Conservation (phyloP, 257 asterid genomes). For the Galeopsis tetrahit region DNA sequence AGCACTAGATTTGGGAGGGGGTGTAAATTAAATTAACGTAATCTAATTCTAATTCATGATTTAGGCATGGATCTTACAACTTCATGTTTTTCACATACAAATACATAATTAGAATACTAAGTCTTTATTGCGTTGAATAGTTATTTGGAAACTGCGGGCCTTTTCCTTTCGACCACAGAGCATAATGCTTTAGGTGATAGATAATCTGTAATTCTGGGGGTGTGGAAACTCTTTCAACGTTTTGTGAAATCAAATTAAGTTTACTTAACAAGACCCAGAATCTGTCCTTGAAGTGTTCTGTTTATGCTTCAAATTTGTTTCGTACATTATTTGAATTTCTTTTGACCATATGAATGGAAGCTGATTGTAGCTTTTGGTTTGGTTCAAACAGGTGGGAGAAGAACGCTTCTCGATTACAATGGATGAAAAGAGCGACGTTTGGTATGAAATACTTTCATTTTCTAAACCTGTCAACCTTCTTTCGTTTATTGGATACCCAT, state of each 20-base stretch:
- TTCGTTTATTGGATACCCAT: slow-evolving; percentile 78
- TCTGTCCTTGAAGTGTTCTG: neutral
- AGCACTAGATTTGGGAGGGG: neutral
- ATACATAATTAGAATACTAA: too few relatives aligned
- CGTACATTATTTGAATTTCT: neutral
- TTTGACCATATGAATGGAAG: neutral
- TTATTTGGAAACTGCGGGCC: too few relatives aligned
- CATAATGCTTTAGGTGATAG: too few relatives aligned
- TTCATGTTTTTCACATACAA: too few relatives aligned
- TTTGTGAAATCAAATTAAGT: neutral
- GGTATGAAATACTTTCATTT: slow-evolving; percentile 87
- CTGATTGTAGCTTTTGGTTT: slow-evolving; percentile 28
- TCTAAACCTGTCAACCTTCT: slow-evolving; percentile 84
- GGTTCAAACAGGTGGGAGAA: slow-evolving; percentile 82
- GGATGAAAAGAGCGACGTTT: slow-evolving; percentile 79
- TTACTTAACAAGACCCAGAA: neutral
- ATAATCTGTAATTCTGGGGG: too few relatives aligned
- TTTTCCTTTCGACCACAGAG: too few relatives aligned
- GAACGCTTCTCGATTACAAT: slow-evolving; percentile 88
- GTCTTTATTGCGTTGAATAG: too few relatives aligned
- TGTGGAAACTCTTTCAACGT: neutral
- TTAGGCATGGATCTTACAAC: too few relatives aligned
- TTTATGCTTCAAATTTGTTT: slow-evolving; percentile 3
- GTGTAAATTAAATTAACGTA: too few relatives aligned
- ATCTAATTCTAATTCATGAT: too few relatives aligned